phyloP scores from a whole-genome alignment of 2,329 filamentous ascomycete species.

The Venturia pyrina region DNA sequence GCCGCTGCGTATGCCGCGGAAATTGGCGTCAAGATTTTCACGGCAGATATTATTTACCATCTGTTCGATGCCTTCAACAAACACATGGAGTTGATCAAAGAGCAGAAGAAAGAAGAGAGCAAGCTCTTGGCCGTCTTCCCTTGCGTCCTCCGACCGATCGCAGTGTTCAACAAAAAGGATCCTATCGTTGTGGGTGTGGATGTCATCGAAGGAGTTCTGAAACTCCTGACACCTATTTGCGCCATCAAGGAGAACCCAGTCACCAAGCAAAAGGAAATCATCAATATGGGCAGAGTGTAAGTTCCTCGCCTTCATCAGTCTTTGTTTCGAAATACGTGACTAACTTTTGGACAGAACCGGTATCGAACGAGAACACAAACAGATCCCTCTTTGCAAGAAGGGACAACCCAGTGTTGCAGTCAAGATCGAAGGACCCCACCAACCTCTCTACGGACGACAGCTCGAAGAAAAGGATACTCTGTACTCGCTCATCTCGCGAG shows the following conservation, averaged over 20 bases:
- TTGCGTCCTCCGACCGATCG: slow-evolving; percentile 78
- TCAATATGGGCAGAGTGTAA: slow-evolving; percentile 86
- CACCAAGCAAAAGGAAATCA: slow-evolving; percentile 73
- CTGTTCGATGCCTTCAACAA: slow-evolving; percentile 93
- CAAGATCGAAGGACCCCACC: slow-evolving; percentile 91
- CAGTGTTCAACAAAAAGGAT: slow-evolving; percentile 96
- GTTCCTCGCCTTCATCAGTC: slow-evolving; percentile 28
- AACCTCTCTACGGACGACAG: slow-evolving; percentile 90
- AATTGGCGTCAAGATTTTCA: slow-evolving; percentile 94
- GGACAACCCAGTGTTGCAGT: slow-evolving; percentile 94
- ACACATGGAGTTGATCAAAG: slow-evolving; percentile 78
- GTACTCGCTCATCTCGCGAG: slow-evolving; percentile 78
- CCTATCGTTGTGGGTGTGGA: slow-evolving; percentile 95
- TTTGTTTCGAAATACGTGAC: not conserved
- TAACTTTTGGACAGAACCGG: slow-evolving; percentile 52
- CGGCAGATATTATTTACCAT: slow-evolving; percentile 98
- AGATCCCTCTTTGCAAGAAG: slow-evolving; percentile 84
- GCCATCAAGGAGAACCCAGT: slow-evolving; percentile 68
- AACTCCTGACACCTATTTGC: slow-evolving; percentile 80
- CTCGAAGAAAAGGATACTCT: slow-evolving; percentile 83
- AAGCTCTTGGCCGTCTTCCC: slow-evolving; percentile 97
- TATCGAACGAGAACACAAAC: slow-evolving; percentile 97
- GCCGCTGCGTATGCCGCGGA: slow-evolving; percentile 85
- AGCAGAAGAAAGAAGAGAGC: slow-evolving; percentile 91
- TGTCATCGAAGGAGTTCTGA: slow-evolving; percentile 80